phyloP scores from a whole-genome alignment of 2,329 filamentous ascomycete species.

The Xylariaceae sp. region DNA sequence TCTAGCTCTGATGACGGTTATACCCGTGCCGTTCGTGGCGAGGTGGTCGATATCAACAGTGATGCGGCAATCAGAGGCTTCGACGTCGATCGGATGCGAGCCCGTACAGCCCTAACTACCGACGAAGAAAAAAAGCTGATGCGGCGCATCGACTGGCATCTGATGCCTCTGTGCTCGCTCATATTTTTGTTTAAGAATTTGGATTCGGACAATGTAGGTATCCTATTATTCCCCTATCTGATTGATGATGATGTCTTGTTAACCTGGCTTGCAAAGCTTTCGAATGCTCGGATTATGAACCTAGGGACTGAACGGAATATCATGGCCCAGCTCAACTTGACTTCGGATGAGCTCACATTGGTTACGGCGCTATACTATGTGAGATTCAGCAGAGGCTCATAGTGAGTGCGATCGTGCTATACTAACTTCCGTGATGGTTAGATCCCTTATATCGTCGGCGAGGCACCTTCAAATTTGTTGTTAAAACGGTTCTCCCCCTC shows the following conservation, averaged over 20 bases:
- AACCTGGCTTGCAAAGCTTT: conserved; percentile 23
- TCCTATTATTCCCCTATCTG: not conserved
- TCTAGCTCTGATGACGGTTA: conserved; percentile 19
- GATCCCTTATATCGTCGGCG: conserved; percentile 37
- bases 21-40: conserved; percentile 17
- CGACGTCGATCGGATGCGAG: conserved; percentile 29
- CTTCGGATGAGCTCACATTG: conserved; percentile 37
- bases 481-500: conserved; percentile 37
- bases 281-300: conserved; percentile 42
- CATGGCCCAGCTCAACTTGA: conserved; percentile 36
- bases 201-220: conserved; percentile 34
- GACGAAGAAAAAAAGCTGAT: conserved; percentile 42
- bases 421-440: conserved; percentile 10
- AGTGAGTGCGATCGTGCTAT: too few relatives aligned
- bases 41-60: conserved; percentile 14
- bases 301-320: conserved; percentile 37
- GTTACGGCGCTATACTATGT: conserved; percentile 38
- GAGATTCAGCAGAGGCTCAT: conserved; percentile 7
- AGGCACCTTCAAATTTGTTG: conserved; percentile 38
- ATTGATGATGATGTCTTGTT: not conserved
- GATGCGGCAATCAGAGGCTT: conserved; percentile 27
- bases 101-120: conserved; percentile 29
- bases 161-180: conserved; percentile 38
- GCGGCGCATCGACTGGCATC: conserved; percentile 38
- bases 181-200: conserved; percentile 39